Evolutionary conservation across 345 rosid species (phyloP), one percentile per base, ranked within the genome.

Genomic region (Salix caprea): DNA sequence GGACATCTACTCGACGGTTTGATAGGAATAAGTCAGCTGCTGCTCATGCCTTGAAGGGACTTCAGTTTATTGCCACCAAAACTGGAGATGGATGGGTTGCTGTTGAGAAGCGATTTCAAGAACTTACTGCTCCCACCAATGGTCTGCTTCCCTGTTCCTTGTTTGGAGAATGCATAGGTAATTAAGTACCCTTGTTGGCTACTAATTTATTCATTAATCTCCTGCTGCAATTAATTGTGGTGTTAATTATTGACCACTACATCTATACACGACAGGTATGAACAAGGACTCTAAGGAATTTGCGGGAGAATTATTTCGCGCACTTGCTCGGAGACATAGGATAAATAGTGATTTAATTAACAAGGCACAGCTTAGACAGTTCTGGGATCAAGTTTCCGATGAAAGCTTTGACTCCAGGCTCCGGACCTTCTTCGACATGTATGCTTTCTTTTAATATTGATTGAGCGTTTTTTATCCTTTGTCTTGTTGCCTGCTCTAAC

Each of bases 321-420:
- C 97, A 37, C 85, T 94, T 15, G 96, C 97, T 37, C 87, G 91
- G 74, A 85, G 89, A 52, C 85, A 88, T 46, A 84, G 87, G 75
- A 85, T 92, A 60, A 65, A 58, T 21, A 90, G 92, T 0, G 97
- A 94, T 73, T 85, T 85, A 28, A 89, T 94, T 76, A 85, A 85
- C 83, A 92, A 89, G 70, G 84, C 67, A 1, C 94, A 90, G 84
- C 94, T 94, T 36, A 85, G 82, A 69, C 66, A 74, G 50, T 92
- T 94, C 68, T 92, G 97, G 98, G 96, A 92, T 16, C 92, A 92
- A 26, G 84, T 94, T 30, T 79, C 93, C 42, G 93, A 92, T 65
- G 96, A 92, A 72, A 94, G 98, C 83, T 94, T 94, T 65, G 98
- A 92, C 69, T 86, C 98, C 54, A 86, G 93, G 84, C 98, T 94